phyloP scores from a whole-genome alignment of 805 yeast species.

The Starmerella bombicola region DNA sequence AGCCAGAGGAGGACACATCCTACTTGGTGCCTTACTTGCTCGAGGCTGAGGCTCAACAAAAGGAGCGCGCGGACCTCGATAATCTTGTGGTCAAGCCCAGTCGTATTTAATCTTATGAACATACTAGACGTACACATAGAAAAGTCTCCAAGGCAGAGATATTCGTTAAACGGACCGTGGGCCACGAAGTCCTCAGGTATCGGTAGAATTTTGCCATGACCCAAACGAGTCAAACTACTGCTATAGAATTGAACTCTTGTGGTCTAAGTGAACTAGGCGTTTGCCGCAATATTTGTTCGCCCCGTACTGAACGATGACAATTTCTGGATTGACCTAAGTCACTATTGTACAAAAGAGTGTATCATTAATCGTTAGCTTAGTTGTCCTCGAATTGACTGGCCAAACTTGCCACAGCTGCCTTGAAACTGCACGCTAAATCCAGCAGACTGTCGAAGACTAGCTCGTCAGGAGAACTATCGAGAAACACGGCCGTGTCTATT shows the following conservation, averaged over 20 bases:
- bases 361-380: neutral
- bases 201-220: no score
- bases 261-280: no score
- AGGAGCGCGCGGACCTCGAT: constrained; percentile 81
- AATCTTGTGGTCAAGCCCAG: constrained; percentile 40
- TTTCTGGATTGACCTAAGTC: no score
- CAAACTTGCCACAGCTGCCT: constrained; percentile 18
- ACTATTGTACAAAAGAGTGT: no score
- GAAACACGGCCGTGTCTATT: constrained; percentile 28
- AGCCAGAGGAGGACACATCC: constrained; percentile 49
- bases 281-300: no score
- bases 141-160: no score
- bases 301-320: no score
- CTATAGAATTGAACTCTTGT: no score
- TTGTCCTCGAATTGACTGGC: constrained; percentile 11
- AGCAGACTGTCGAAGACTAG: constrained; percentile 28
- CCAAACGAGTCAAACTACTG: no score
- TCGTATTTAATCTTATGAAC: neutral
- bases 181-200: no score
- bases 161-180: no score
- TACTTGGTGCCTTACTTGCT: constrained; percentile 79
- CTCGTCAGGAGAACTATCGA: constrained; percentile 30
- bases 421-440: constrained; percentile 26
- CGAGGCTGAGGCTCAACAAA: constrained; percentile 87
- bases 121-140: neutral